These are phyloP conservation scores for Lasiosphaeris hirsuta DNA, from an alignment of 495 filamentous ascomycete genomes.

Conservation along the genomic window DNA sequence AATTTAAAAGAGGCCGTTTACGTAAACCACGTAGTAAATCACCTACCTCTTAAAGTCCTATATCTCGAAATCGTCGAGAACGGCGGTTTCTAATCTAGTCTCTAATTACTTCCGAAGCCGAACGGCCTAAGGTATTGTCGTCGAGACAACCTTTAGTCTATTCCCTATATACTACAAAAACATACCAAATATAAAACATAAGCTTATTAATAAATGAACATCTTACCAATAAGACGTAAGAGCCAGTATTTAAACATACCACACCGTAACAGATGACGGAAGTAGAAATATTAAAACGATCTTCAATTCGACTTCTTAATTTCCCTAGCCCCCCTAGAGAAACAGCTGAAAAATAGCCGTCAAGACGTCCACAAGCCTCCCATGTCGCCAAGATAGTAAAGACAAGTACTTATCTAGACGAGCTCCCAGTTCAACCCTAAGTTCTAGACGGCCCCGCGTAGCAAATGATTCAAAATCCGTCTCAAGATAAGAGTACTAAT, in stretches of 20 bases:
- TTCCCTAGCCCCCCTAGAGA: neutral
- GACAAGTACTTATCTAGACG: neutral
- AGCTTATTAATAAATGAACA: neutral
- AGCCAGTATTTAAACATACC: neutral
- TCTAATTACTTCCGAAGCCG: neutral
- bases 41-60: slow-evolving; percentile 1
- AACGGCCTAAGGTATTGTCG: neutral
- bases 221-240: neutral
- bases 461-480: slow-evolving; percentile 1
- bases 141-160: neutral
- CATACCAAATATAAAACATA: too few species aligned
- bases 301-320: slow-evolving; percentile 3
- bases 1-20: slow-evolving; percentile 1
- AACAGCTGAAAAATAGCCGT: too few species aligned
- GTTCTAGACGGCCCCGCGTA: neutral
- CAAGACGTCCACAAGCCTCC: neutral
- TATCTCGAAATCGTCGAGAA: neutral
- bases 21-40: neutral
- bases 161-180: neutral
- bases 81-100: neutral
- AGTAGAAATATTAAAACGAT: slow-evolving; percentile 2
- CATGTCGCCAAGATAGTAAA: neutral
- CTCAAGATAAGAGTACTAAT: slow-evolving; percentile 1
- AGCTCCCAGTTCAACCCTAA: neutral
- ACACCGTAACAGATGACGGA: neutral